phyloP scores from a whole-genome alignment of 2,329 filamentous ascomycete genomes.

The Alternaria panax region DNA sequence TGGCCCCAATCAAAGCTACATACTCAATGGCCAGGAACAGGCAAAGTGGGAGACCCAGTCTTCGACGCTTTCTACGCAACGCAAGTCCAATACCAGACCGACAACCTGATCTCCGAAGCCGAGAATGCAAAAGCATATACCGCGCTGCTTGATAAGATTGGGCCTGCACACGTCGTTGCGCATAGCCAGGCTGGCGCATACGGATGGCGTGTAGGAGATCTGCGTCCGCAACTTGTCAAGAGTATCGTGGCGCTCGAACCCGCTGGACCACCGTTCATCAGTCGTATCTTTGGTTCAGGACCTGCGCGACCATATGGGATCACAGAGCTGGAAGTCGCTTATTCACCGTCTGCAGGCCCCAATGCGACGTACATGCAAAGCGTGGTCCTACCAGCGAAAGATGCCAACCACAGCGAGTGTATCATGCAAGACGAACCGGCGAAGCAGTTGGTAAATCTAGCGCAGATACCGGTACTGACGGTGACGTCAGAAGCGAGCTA shows the following conservation, averaged over 20 bases:
- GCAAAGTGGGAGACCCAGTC: conserved; percentile 52
- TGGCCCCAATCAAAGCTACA: conserved; percentile 55
- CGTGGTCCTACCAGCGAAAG: conserved; percentile 27
- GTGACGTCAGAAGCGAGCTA: conserved; percentile 62
- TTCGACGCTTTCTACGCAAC: conserved; percentile 61
- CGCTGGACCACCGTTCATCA: conserved; percentile 57
- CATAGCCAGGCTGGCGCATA: conserved; percentile 60
- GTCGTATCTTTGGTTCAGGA: conserved; percentile 1
- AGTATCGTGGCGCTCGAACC: conserved; percentile 63
- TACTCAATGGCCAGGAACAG: conserved; percentile 54
- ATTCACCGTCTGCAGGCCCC: conserved; percentile 41
- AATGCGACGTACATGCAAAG: conserved; percentile 33
- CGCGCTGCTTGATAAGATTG: conserved; percentile 55
- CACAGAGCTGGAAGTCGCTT: conserved; percentile 42
- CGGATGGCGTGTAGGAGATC: conserved; percentile 60
- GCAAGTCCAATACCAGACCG: conserved; percentile 50
- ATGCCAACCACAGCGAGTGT: conserved; percentile 44
- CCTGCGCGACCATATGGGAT: conserved; percentile 45
- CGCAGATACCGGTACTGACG: conserved; percentile 57
- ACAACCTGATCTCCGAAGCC: conserved; percentile 38
- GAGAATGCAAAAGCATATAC: conserved; percentile 51
- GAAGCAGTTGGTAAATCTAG: conserved; percentile 59
- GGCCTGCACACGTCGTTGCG: conserved; percentile 56
- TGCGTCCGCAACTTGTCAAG: conserved; percentile 56
- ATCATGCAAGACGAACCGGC: conserved; percentile 51